Base-by-base conservation (phyloP, 306 rosid genomes). In the Lablab purpureus region DNA sequence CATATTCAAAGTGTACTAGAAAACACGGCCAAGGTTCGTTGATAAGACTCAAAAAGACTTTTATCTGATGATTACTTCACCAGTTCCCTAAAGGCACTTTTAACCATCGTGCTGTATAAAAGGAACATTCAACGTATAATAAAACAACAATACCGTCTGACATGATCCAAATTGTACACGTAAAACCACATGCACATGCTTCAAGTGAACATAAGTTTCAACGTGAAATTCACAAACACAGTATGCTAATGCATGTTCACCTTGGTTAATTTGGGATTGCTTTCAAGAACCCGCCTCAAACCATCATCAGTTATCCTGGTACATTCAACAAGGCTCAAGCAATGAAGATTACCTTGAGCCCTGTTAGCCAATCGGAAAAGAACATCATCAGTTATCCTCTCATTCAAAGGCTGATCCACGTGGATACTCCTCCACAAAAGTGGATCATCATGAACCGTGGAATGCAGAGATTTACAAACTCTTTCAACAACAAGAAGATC, bases 311-410 rank as follows among this genome's bases (percentile, higher is more conserved):
- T 96, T 66, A 96, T 93, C 89, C 86, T 87, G 8, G 86, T 72
- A 83, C 99, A 96, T 79, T 89, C 93, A 72, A 89, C 91, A 55
- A 96, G 87, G 83, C 90, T 96, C 96, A 96, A 78, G 84, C 93
- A 83, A 73, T 86, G 88, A 63, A 96, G 90, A 82, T 73, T 82
- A 55, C 99, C 96, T 69, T 84, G 91, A 82, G 98, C 96, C 80
- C 88, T 84, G 49, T 81, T 73, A 11, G 91, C 76, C 72, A 96
- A 82, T 60, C 85, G 88, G 83, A 90, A 75, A 73, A 96, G 97
- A 87, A 81, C 59, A 68, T 93, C 97, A 83, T 96, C 98, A 1
- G 94, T 93, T 43, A 96, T 84, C 83, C 87, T 90, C 86, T 96
- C 99, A 27, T 88, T 96, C 77, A 93, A 78, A 18, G 98, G 96